These are phyloP conservation scores for Trifolium dubium DNA, from an alignment of 306 rosid genomes.

Conservation along the genomic window DNA sequence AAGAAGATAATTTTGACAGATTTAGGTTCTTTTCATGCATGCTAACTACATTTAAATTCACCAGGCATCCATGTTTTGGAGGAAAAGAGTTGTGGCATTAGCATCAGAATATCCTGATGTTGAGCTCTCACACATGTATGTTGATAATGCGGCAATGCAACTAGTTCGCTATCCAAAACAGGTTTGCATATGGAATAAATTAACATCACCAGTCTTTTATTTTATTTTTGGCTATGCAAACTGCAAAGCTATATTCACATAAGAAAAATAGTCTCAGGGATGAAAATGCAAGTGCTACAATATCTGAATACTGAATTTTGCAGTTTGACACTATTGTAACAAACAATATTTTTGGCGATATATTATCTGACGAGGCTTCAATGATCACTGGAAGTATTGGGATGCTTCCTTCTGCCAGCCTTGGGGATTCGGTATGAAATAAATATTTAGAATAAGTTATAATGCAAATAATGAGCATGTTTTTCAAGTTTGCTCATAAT, in stretches of 20 bases:
- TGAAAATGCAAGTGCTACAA: constrained; percentile 27
- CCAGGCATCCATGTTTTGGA: constrained; percentile 91
- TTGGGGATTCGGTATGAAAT: constrained; percentile 74
- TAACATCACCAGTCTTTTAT: constrained; percentile 34
- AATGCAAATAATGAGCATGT: constrained; percentile 34
- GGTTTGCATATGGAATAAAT: constrained; percentile 56
- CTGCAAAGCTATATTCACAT: constrained; percentile 16
- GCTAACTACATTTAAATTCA: constrained; percentile 36
- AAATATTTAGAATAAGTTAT: constrained; percentile 16
- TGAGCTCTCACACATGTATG: constrained; percentile 97
- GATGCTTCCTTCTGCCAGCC: constrained; percentile 98
- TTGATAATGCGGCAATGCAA: constrained; percentile 96
- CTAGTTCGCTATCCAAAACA: constrained; percentile 89
- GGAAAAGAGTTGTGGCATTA: constrained; percentile 69
- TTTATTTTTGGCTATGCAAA: constrained; percentile 27
- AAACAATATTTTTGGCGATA: constrained; percentile 95
- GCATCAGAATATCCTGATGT: constrained; percentile 84
- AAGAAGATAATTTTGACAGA: constrained; percentile 17
- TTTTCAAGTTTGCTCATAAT: constrained; percentile 39
- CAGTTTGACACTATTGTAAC: constrained; percentile 94
- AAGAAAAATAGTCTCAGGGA: constrained; percentile 27
- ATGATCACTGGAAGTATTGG: constrained; percentile 99
- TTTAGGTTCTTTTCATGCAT: constrained; percentile 20
- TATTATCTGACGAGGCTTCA: constrained; percentile 94
- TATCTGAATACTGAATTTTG: constrained; percentile 42